Base-by-base conservation (phyloP, 306 rosid species). In the Trifolium dubium region DNA sequence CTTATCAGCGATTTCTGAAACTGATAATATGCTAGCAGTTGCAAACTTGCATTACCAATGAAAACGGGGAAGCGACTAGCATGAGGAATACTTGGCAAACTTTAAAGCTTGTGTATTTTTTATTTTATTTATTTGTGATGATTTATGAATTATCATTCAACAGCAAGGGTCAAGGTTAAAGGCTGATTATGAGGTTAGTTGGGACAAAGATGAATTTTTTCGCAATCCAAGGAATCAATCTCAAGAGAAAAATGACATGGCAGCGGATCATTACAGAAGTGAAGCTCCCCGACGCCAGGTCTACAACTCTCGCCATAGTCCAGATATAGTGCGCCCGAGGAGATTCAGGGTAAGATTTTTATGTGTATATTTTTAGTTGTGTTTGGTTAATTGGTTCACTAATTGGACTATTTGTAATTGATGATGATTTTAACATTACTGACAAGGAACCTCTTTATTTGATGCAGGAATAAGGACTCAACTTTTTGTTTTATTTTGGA, bases 151-250 rank as follows among this genome's bases (percentile, higher is more conserved):
- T 81, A 71, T 49, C 54, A 49, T 71, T 75, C 64, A 74, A 75
- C 96, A 93, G 98, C 75, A 89, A 89, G 97, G 97, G 29, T 89
- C 96, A 28, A 78, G 86, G 50, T 80, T 89, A 72, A 89, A 85
- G 85, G 96, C 94, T 29, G 92, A 91, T 86, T 91, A 88, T 35
- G 97, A 89, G 76, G 90, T 91, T 80, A 78, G 77, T 60, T 91
- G 96, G 98, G 97, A 91, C 78, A 91, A 77, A 81, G 92, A 88
- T 74, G 88, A 76, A 10, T 83, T 83, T 71, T 91, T 88, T 74
- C 76, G 76, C 70, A 82, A 80, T 79, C 51, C 82, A 6, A 86
- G 83, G 79, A 84, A 63, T 80, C 91, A 80, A 75, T 47, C 60
- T 7, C 80, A 67, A 47, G 94, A 81, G 12, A 87, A 71, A 64